Conservation (phyloP, 768 basidiomycete genomes). For the Holtermanniella nyarrowii region DNA sequence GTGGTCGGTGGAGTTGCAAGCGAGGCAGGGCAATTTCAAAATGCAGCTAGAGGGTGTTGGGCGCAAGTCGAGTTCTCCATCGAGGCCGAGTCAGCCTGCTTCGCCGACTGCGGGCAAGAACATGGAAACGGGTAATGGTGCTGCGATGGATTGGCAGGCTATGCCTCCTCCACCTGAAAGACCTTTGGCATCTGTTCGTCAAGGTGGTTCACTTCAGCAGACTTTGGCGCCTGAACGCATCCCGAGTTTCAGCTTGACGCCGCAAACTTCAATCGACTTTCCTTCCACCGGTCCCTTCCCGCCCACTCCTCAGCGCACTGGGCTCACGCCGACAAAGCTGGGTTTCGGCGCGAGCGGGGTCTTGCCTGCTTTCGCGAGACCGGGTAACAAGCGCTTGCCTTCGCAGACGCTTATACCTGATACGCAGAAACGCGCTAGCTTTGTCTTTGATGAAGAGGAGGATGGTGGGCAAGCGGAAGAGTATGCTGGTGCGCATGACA, state of each 20-base stretch:
- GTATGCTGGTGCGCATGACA: background rate
- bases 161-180: slow-evolving; percentile 6
- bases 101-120: background rate
- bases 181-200: slow-evolving; percentile 25
- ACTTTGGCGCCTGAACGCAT: slow-evolving; percentile 37
- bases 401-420: slow-evolving; percentile 31
- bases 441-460: slow-evolving; percentile 7
- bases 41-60: slow-evolving; percentile 6
- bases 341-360: slow-evolving; percentile 2
- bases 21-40: slow-evolving; percentile 19
- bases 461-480: slow-evolving; percentile 4
- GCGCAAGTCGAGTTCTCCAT: background rate
- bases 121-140: slow-evolving; percentile 1
- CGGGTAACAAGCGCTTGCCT: slow-evolving; percentile 37
- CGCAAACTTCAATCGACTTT: background rate
- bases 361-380: slow-evolving; percentile 19
- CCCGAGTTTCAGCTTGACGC: slow-evolving; percentile 18
- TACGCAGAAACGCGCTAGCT: slow-evolving; percentile 9
- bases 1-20: slow-evolving; percentile 26
- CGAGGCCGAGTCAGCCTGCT: too few species aligned
- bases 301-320: background rate
- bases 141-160: background rate
- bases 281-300: background rate
- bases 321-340: background rate
- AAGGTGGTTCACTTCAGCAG: slow-evolving; percentile 24